Conservation (phyloP, 495 filamentous ascomycete species). For the Neurospora sp. region DNA sequence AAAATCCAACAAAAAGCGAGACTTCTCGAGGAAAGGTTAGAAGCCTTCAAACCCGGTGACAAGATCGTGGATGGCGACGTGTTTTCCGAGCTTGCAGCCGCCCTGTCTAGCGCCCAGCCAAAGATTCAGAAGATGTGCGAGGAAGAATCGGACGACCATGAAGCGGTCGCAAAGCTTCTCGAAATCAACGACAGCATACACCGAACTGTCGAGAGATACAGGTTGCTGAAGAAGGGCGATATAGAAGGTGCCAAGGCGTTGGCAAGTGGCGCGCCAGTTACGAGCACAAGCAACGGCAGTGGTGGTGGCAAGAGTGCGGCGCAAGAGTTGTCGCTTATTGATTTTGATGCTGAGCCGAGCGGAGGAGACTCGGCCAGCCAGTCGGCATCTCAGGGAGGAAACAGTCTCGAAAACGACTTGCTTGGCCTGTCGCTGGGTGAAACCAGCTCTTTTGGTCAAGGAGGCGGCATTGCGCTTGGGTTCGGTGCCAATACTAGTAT, state of each 20-base stretch:
- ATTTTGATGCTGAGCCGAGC: constrained; percentile 65
- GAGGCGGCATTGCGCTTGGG: constrained; percentile 79
- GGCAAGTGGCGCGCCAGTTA: constrained; percentile 67
- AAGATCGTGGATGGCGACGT: constrained; percentile 82
- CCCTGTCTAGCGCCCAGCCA: constrained; percentile 86
- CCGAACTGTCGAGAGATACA: constrained; percentile 89
- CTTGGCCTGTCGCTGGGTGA: constrained; percentile 42
- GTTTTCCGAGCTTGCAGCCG: constrained; percentile 89
- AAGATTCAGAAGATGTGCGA: constrained; percentile 99
- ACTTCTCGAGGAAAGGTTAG: constrained; percentile 85
- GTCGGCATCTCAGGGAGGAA: constrained; percentile 13
- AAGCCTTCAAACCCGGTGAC: constrained; percentile 72
- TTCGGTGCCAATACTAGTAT: constrained; percentile 58
- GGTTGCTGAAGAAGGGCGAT: constrained; percentile 87
- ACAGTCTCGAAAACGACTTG: constrained; percentile 41
- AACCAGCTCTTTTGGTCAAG: constrained; percentile 47
- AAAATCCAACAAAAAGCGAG: constrained; percentile 91
- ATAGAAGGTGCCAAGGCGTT: constrained; percentile 77
- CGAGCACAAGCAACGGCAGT: constrained; percentile 35
- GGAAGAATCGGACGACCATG: constrained; percentile 91
- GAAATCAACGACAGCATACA: constrained; percentile 99
- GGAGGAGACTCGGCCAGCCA: constrained; percentile 25
- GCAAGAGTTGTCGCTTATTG: constrained; percentile 87
- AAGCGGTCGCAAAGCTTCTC: constrained; percentile 87
- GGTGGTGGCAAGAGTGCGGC: constrained; percentile 61